Conservation (phyloP, 1,284 basidiomycete species). For the Takashimella tepidaria region DNA sequence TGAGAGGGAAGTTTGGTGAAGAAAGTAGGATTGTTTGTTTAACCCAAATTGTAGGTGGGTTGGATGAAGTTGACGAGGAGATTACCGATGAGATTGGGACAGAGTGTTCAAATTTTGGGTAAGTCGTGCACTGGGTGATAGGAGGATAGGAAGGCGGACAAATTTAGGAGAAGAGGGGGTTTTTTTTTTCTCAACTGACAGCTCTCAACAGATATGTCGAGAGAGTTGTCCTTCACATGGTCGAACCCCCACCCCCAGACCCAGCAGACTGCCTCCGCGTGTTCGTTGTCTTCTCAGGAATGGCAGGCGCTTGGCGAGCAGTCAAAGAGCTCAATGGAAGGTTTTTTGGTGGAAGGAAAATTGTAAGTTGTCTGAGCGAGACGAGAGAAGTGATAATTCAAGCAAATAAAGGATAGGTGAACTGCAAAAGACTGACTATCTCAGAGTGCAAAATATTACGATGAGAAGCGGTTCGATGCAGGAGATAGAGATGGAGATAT, state of each 20-base stretch:
- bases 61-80: conserved; percentile 79
- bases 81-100: conserved; percentile 77
- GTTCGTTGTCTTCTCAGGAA: conserved; percentile 79
- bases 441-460: conserved; percentile 68
- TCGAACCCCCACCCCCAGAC: conserved; percentile 59
- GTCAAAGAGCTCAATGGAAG: conserved; percentile 84
- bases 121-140: conserved; percentile 36
- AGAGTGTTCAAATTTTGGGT: conserved; percentile 55
- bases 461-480: conserved; percentile 56
- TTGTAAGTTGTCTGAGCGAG: conserved; percentile 47
- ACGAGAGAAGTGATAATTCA: not conserved
- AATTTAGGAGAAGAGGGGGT: conserved; percentile 3
- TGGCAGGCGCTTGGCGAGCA: conserved; percentile 89
- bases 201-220: conserved; percentile 70
- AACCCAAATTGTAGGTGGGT: conserved; percentile 75
- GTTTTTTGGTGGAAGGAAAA: conserved; percentile 78
- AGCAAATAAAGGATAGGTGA: not conserved
- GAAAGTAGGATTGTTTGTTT: conserved; percentile 81
- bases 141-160: conserved; percentile 30
- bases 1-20: conserved; percentile 72
- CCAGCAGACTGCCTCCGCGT: conserved; percentile 69
- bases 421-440: not conserved
- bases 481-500: conserved; percentile 42
- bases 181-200: not conserved
- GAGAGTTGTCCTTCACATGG: conserved; percentile 74